A percentile compares a stretch with the other conserved stretches of the same genome.
These are phyloP conservation scores for Phaeosphaeria sp. DNA, from an alignment of 2,329 filamentous ascomycete genomes.

Conservation along the genomic window DNA sequence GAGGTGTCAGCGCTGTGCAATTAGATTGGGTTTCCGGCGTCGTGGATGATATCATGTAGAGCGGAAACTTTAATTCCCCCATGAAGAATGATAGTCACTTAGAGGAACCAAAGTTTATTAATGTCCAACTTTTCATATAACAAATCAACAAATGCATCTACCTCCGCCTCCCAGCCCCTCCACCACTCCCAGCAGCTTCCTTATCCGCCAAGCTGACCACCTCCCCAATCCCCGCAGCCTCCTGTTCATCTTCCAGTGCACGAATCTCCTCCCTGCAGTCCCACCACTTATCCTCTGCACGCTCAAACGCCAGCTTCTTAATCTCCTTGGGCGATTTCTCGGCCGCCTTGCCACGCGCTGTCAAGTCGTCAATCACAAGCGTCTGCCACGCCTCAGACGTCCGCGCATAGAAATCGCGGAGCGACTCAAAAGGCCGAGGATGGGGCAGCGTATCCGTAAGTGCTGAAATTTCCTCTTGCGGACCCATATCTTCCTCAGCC, in stretches of 20 bases:
- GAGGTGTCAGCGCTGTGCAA: conserved; percentile 67
- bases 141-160: conserved; percentile 15
- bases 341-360: conserved; percentile 62
- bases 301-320: conserved; percentile 85
- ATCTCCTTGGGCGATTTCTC: conserved; percentile 85
- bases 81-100: not conserved
- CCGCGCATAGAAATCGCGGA: conserved; percentile 89
- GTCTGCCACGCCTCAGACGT: conserved; percentile 93
- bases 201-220: conserved; percentile 85
- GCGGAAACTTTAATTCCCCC: not conserved
- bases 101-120: no score
- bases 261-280: conserved; percentile 94
- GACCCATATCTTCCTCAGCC: conserved; percentile 51
- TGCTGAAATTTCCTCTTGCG: conserved; percentile 60
- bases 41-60: conserved; percentile 40
- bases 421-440: conserved; percentile 81
- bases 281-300: conserved; percentile 98
- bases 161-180: conserved; percentile 42
- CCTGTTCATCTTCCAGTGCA: conserved; percentile 91
- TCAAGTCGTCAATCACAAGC: conserved; percentile 76
- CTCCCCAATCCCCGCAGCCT: conserved; percentile 92
- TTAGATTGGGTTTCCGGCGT: conserved; percentile 67
- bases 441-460: conserved; percentile 77
- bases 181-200: conserved; percentile 51
- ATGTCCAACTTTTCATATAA: not conserved